Percentiles rank a stretch among this genome's conserved stretches.
Evolutionary conservation across 257 asterid genomes (phyloP).

Genomic region (Capsicum baccatum): DNA sequence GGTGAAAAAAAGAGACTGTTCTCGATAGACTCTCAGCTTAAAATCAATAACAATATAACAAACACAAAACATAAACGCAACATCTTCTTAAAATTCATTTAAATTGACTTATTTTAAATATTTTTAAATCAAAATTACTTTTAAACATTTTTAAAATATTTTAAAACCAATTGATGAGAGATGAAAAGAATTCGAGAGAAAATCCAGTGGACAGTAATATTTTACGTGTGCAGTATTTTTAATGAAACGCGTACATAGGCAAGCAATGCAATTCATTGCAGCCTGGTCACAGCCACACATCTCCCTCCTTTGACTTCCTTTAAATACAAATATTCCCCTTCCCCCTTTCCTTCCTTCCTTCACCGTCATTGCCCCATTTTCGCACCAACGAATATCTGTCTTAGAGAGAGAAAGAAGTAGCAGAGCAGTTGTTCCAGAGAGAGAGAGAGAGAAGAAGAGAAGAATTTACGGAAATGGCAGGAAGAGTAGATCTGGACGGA

Average conservation of each 20-base stretch:
- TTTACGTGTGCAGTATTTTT: slow-evolving; percentile 1
- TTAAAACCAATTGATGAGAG: slow-evolving; percentile 8
- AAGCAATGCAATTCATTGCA: slow-evolving; percentile 30
- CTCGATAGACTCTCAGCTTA: no score
- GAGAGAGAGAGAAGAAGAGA: not conserved
- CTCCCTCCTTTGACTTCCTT: slow-evolving; percentile 66
- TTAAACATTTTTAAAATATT: no score
- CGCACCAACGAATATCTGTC: not conserved
- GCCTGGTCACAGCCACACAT: slow-evolving; percentile 37
- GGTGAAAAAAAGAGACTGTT: no score
- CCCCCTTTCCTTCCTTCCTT: not conserved
- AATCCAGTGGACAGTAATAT: slow-evolving; percentile 16
- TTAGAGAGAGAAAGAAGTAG: not conserved
- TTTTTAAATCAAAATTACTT: no score
- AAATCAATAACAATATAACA: no score
- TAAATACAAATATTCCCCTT: slow-evolving; percentile 45
- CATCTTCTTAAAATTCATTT: no score
- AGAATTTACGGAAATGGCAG: slow-evolving; percentile 56
- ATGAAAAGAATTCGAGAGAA: not conserved
- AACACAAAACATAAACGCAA: no score
- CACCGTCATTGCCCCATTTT: slow-evolving; percentile 24
- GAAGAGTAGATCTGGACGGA: slow-evolving; percentile 91
- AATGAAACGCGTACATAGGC: slow-evolving; percentile 31
- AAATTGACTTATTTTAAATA: no score
- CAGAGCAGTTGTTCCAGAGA: not conserved